phyloP scores from a whole-genome alignment of 2,329 filamentous ascomycete species.

The Colletotrichum falcatum region DNA sequence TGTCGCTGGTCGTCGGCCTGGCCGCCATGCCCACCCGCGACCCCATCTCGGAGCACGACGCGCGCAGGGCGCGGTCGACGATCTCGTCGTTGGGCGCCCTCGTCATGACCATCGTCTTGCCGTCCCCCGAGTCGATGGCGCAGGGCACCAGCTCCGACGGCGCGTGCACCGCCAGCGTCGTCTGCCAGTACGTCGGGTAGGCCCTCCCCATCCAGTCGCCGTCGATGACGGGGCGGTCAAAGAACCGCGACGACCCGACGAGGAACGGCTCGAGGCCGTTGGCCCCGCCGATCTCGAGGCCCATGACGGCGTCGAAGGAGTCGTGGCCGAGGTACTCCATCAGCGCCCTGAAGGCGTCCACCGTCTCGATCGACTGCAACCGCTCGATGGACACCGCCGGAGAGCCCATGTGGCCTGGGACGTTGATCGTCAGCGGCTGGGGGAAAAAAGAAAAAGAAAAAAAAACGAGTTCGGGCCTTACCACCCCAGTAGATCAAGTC shows the following conservation, averaged over 20 bases:
- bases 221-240: slow-evolving; percentile 64
- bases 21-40: slow-evolving; percentile 38
- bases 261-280: slow-evolving; percentile 72
- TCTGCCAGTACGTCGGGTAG: slow-evolving; percentile 67
- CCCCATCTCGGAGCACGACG: slow-evolving; percentile 54
- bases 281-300: slow-evolving; percentile 71
- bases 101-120: slow-evolving; percentile 58
- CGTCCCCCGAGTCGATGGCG: slow-evolving; percentile 58
- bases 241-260: slow-evolving; percentile 64
- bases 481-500: slow-evolving; percentile 59
- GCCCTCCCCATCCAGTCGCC: slow-evolving; percentile 69
- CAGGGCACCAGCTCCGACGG: slow-evolving; percentile 56
- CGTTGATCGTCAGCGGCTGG: no score
- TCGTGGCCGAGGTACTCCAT: slow-evolving; percentile 49
- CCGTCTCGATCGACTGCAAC: slow-evolving; percentile 54
- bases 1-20: slow-evolving; percentile 31
- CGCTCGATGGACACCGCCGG: slow-evolving; percentile 58
- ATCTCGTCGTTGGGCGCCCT: slow-evolving; percentile 51
- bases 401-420: slow-evolving; percentile 53
- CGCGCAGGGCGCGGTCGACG: slow-evolving; percentile 51
- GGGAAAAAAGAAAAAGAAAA: no score
- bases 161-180: slow-evolving; percentile 57
- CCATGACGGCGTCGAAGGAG: slow-evolving; percentile 55
- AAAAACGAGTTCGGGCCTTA: neutral
- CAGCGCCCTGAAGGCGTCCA: slow-evolving; percentile 52